Conservation (phyloP, 345 rosid genomes). For the Luvunga scandens region DNA sequence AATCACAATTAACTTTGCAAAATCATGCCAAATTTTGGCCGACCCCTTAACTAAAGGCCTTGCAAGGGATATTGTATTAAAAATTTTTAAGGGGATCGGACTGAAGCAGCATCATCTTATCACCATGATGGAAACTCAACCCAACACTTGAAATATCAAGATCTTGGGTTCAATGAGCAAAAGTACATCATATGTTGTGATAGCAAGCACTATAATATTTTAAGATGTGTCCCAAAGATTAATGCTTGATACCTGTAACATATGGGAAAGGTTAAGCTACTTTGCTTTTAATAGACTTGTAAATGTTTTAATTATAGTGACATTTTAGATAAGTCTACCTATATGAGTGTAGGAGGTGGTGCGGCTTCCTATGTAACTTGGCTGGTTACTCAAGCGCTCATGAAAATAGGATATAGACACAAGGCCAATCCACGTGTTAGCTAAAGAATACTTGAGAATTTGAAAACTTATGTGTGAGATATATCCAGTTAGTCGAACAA, state of each 20-base stretch:
- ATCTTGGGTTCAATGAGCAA: background rate
- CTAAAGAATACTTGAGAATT: background rate
- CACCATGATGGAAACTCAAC: background rate
- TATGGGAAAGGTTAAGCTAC: background rate
- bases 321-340: too few species aligned
- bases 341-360: too few species aligned
- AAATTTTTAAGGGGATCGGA: background rate
- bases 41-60: background rate
- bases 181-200: background rate
- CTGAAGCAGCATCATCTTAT: background rate
- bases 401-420: too few species aligned
- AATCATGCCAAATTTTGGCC: background rate
- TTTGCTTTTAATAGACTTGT: background rate
- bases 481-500: background rate
- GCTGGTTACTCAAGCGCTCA: too few species aligned
- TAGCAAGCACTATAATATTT: background rate
- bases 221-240: accelerated
- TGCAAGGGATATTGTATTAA: background rate
- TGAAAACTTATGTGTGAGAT: background rate
- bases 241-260: background rate
- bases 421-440: background rate
- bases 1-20: background rate
- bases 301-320: background rate
- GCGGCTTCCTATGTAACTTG: too few species aligned
- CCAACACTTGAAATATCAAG: background rate